Percentiles rank a stretch among this genome's conserved stretches.
Evolutionary conservation across 495 filamentous ascomycete species (phyloP).

Genomic region (Penicillium dipodomyicola): DNA sequence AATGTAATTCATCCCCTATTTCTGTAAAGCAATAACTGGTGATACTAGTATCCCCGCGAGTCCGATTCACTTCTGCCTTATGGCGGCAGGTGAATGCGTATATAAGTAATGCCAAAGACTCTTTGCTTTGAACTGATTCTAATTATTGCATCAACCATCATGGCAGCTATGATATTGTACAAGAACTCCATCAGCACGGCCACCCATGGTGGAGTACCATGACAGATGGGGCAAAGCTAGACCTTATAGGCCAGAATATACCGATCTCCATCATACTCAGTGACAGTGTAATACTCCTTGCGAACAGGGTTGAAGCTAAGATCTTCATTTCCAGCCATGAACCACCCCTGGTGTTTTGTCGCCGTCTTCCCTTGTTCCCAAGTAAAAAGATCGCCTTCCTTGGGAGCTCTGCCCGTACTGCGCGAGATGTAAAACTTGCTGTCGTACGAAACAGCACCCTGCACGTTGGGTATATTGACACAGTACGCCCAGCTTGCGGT

Average conservation of each 20-base stretch:
- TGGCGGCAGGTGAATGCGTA: too few relatives aligned
- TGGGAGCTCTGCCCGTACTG: constrained; percentile 20
- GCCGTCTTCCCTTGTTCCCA: constrained; percentile 19
- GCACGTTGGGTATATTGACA: constrained; percentile 21
- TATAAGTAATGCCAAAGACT: too few relatives aligned
- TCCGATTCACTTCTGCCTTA: too few relatives aligned
- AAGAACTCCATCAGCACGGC: neutral
- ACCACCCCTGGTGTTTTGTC: constrained; percentile 11
- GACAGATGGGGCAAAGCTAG: neutral
- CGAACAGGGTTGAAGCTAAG: constrained; percentile 19
- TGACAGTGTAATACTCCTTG: constrained; percentile 29
- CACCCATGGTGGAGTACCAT: neutral
- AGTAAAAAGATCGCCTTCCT: constrained; percentile 22
- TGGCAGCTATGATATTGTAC: neutral
- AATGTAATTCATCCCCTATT: too few relatives aligned
- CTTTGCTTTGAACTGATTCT: too few relatives aligned
- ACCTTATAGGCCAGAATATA: constrained; percentile 25
- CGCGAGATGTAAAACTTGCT: constrained; percentile 22
- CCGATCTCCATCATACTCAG: constrained; percentile 20
- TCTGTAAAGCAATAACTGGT: too few relatives aligned
- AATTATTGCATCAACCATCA: too few relatives aligned
- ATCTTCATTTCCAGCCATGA: constrained; percentile 28
- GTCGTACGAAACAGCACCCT: constrained; percentile 23
- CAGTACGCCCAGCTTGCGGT: constrained; percentile 23
- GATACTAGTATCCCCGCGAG: too few relatives aligned